phyloP scores from a whole-genome alignment of 2,329 filamentous ascomycete species.

The Septoria linicola region DNA sequence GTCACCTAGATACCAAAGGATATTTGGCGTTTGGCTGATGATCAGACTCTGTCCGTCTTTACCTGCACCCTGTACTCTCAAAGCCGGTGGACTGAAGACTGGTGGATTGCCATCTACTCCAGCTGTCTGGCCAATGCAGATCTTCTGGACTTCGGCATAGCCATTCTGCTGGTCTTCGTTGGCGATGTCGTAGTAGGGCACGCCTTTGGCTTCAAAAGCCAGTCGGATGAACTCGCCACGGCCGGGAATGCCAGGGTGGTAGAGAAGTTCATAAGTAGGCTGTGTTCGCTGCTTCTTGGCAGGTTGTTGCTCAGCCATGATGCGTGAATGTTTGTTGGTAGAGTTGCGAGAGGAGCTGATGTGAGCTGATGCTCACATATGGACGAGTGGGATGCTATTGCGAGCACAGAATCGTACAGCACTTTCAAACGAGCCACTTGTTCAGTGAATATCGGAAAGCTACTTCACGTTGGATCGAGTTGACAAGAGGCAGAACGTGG shows the following conservation, averaged over 20 bases:
- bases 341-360: not conserved
- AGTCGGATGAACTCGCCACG: constrained; percentile 74
- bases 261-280: constrained; percentile 49
- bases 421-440: no score
- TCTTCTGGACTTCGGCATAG: constrained; percentile 51
- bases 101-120: constrained; percentile 60
- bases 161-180: constrained; percentile 50
- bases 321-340: not conserved
- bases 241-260: constrained; percentile 69
- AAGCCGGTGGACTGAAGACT: constrained; percentile 64
- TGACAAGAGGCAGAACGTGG: no score
- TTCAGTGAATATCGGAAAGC: no score
- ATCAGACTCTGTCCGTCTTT: constrained; percentile 56
- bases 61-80: constrained; percentile 52
- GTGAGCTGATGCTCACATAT: no score
- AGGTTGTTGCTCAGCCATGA: constrained; percentile 19
- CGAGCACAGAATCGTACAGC: no score
- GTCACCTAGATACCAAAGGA: constrained; percentile 67
- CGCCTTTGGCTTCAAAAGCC: constrained; percentile 66
- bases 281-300: constrained; percentile 27
- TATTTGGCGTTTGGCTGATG: constrained; percentile 70
- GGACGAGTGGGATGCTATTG: no score
- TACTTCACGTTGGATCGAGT: not conserved
- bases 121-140: constrained; percentile 39
- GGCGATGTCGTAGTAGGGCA: constrained; percentile 63